phyloP scores from a whole-genome alignment of 1,139 yeast genomes.

The Scheffersomyces titani region DNA sequence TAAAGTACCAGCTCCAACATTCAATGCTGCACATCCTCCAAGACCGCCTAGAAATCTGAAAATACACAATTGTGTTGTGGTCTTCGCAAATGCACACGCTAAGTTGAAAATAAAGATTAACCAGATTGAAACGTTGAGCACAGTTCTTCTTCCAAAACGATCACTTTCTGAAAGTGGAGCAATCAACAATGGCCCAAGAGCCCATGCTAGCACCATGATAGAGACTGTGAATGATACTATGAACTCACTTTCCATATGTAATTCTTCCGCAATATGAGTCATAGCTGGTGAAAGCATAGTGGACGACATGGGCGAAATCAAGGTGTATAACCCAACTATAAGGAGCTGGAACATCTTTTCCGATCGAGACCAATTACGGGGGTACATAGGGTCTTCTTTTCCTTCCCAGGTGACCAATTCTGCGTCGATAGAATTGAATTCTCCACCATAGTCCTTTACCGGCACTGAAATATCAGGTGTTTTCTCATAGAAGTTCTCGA shows the following conservation, averaged over 20 bases:
- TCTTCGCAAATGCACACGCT: conserved; percentile 56
- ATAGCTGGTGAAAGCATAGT: conserved; percentile 63
- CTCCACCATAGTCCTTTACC: conserved; percentile 47
- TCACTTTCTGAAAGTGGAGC: conserved; percentile 62
- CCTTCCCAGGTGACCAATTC: conserved; percentile 70
- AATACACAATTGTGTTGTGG: conserved; percentile 54
- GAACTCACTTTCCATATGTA: conserved; percentile 38
- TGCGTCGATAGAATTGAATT: conserved; percentile 54
- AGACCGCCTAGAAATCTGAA: conserved; percentile 61
- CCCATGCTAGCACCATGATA: conserved; percentile 64
- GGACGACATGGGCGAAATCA: conserved; percentile 60
- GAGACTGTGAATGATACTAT: conserved; percentile 54
- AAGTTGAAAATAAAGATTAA: conserved; percentile 52
- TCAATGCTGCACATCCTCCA: conserved; percentile 62
- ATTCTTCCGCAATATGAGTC: conserved; percentile 40
- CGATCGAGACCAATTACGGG: conserved; percentile 56
- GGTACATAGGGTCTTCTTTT: conserved; percentile 57
- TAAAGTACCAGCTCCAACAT: conserved; percentile 65
- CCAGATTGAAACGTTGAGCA: conserved; percentile 52
- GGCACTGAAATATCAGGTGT: conserved; percentile 43
- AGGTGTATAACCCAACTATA: conserved; percentile 54
- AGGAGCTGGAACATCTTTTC: conserved; percentile 45
- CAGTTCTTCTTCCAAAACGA: conserved; percentile 50
- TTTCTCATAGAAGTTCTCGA: conserved; percentile 17
- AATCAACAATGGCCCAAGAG: conserved; percentile 56